phyloP scores from a whole-genome alignment of 495 filamentous ascomycete genomes.

The Pseudotulostoma volvatum region DNA sequence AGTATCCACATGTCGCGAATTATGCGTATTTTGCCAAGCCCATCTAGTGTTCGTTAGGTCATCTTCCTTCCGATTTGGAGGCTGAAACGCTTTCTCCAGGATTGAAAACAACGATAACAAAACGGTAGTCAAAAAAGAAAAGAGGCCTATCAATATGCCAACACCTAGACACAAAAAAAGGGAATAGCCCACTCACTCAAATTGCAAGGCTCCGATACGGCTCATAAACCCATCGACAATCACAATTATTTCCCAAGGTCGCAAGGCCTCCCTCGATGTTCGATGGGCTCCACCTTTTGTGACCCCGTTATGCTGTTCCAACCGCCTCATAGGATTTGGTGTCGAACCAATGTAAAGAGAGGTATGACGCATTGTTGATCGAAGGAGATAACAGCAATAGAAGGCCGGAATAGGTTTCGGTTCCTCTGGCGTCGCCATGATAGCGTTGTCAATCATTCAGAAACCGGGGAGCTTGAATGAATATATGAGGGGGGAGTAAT shows the following conservation, averaged over 20 bases:
- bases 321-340: conserved; percentile 63
- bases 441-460: too few relatives aligned
- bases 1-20: conserved; percentile 52
- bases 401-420: conserved; percentile 55
- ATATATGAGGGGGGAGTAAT: too few relatives aligned
- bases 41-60: too few relatives aligned
- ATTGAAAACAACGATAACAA: conserved; percentile 2
- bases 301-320: conserved; percentile 79
- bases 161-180: too few relatives aligned
- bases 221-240: conserved; percentile 82
- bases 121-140: conserved; percentile 4
- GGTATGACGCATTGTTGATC: conserved; percentile 49
- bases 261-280: conserved; percentile 45
- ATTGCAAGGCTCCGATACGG: conserved; percentile 75
- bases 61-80: too few relatives aligned
- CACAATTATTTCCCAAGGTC: conserved; percentile 88
- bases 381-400: conserved; percentile 75
- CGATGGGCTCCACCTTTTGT: conserved; percentile 60
- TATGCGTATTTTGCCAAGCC: conserved; percentile 76
- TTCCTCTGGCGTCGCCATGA: too few relatives aligned
- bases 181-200: conserved; percentile 91
- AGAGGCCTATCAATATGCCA: too few relatives aligned
- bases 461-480: too few relatives aligned
- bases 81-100: too few relatives aligned
- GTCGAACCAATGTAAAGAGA: conserved; percentile 82